Evolutionary conservation across 768 basidiomycete species (phyloP).

Genomic region (Astraeus odoratus): DNA sequence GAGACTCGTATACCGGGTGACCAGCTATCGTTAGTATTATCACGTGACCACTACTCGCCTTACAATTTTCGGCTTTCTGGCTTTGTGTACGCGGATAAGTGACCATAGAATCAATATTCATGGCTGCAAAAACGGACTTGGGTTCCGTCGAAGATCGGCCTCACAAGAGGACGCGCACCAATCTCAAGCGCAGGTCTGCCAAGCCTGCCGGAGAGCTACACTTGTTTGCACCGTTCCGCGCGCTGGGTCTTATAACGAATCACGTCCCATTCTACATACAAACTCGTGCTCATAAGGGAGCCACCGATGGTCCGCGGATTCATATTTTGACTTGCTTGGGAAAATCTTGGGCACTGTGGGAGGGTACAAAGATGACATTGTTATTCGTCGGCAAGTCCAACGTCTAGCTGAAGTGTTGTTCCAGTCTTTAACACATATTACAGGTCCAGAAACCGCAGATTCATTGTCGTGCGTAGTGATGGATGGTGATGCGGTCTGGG

Average conservation of each 20-base stretch:
- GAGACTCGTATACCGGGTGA: too few species aligned
- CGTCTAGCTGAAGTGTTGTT: background rate
- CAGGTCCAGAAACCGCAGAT: conserved; percentile 78
- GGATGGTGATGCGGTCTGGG: conserved; percentile 86
- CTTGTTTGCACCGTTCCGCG: conserved; percentile 90
- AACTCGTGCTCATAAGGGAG: conserved; percentile 76
- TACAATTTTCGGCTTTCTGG: too few species aligned
- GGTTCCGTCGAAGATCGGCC: conserved; percentile 14
- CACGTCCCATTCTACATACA: conserved; percentile 85
- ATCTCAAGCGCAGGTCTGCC: background rate
- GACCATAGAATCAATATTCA: conserved; percentile 2
- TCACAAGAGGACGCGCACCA: conserved; percentile 19
- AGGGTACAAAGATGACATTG: conserved; percentile 86
- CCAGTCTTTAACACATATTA: conserved; percentile 3
- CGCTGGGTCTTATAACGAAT: conserved; percentile 91
- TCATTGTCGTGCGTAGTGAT: conserved; percentile 71
- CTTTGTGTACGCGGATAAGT: too few species aligned
- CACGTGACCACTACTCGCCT: too few species aligned
- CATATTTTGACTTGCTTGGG: conserved; percentile 86
- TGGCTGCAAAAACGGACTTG: conserved; percentile 15
- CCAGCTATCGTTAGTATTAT: too few species aligned
- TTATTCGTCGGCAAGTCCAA: conserved; percentile 80
- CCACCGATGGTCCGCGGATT: conserved; percentile 75
- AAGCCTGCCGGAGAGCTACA: conserved; percentile 17
- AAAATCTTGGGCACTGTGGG: conserved; percentile 91